A percentile compares a stretch with the other conserved stretches of the same genome.
Conservation (phyloP, 352 stramenopile species). For the Globisporangium canariense region DNA sequence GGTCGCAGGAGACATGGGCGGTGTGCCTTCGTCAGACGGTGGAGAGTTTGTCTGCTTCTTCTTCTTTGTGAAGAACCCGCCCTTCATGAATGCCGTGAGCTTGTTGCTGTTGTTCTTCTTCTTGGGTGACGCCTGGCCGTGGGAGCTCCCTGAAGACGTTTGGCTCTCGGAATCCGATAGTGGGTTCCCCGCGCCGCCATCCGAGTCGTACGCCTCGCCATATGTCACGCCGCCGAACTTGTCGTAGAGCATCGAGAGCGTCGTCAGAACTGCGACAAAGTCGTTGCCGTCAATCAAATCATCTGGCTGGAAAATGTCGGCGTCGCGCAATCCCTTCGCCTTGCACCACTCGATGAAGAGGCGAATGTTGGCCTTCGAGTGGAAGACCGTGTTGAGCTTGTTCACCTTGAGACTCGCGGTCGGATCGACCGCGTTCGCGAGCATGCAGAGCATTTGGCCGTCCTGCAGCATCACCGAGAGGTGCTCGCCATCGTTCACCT, state of each 20-base stretch:
- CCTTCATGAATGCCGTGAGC: conserved; percentile 78
- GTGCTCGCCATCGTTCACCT: conserved; percentile 71
- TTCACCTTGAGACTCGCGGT: conserved; percentile 77
- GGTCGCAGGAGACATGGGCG: conserved; percentile 43
- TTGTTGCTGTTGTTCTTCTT: conserved; percentile 67
- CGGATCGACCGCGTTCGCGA: conserved; percentile 82
- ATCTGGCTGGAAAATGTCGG: conserved; percentile 76
- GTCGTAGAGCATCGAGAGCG: conserved; percentile 84
- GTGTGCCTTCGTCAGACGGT: conserved; percentile 47
- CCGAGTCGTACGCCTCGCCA: conserved; percentile 48
- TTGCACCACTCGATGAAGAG: conserved; percentile 83
- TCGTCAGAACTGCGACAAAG: conserved; percentile 62
- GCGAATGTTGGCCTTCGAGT: conserved; percentile 82
- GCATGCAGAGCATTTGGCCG: conserved; percentile 80
- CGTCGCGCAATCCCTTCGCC: conserved; percentile 59
- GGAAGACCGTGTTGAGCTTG: conserved; percentile 87
- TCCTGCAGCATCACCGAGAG: conserved; percentile 80
- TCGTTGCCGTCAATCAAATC: conserved; percentile 68
- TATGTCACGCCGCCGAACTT: conserved; percentile 68
- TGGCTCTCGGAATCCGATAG: conserved; percentile 68
- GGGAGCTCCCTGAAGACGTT: conserved; percentile 60
- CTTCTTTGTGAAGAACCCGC: conserved; percentile 69
- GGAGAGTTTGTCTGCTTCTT: conserved; percentile 38
- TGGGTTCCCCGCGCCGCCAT: conserved; percentile 34
- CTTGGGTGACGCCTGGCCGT: conserved; percentile 38